Conservation (phyloP, 768 basidiomycete genomes). For the Rhodotorula babjevae region DNA sequence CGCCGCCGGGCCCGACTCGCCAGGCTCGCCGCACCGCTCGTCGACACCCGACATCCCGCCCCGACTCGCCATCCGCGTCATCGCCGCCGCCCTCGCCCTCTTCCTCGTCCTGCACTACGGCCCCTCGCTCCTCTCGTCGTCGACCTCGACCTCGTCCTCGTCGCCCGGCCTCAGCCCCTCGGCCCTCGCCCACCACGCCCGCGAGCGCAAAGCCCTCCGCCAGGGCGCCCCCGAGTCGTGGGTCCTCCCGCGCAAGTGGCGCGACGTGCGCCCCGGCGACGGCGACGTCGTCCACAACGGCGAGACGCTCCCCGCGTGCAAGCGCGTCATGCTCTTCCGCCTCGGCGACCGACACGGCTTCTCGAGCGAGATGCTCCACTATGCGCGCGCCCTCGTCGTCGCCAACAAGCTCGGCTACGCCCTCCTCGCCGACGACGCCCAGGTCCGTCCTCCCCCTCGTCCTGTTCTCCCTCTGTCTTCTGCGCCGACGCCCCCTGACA, state of each 20-base stretch:
- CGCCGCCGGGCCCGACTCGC: no score
- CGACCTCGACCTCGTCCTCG: neutral
- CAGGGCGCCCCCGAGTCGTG: constrained; percentile 22
- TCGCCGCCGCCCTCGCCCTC: constrained; percentile 10
- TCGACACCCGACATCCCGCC: constrained; percentile 3
- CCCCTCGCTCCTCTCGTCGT: constrained; percentile 1
- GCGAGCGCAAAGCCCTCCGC: constrained; percentile 11
- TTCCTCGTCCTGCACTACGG: constrained; percentile 23
- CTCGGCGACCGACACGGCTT: constrained; percentile 30
- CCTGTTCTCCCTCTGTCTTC: no score
- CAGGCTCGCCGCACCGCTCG: no score
- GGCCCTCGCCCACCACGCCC: neutral
- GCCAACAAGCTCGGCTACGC: constrained; percentile 35
- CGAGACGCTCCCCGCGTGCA: constrained; percentile 29
- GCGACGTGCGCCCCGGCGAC: constrained; percentile 17
- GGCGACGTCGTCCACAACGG: constrained; percentile 12
- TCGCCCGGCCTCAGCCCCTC: neutral
- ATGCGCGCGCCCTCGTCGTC: constrained; percentile 26
- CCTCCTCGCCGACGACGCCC: constrained; percentile 32
- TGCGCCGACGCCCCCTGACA: no score
- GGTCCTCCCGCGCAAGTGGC: constrained; percentile 30
- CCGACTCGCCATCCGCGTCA: neutral
- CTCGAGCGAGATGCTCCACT: constrained; percentile 29
- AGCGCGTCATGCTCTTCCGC: constrained; percentile 31
- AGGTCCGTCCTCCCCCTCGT: no score